Conservation (phyloP, 148 eudicot species). For the Heliosperma pusillum region DNA sequence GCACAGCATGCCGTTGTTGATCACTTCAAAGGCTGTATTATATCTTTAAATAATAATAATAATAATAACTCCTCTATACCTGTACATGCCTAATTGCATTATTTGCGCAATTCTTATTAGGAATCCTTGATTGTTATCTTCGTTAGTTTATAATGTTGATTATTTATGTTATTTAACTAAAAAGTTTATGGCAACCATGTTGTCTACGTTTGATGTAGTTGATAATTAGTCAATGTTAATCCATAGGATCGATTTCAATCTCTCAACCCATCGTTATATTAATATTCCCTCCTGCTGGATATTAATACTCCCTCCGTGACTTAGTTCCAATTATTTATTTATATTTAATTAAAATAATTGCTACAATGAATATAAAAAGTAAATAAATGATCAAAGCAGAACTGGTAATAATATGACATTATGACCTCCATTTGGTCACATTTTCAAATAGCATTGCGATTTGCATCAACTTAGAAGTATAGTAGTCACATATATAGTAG, state of each 20-base stretch:
- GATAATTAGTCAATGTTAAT: not conserved
- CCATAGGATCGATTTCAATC: not conserved
- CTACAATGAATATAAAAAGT: too few relatives aligned
- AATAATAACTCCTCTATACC: constrained; percentile 32
- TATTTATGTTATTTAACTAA: not conserved
- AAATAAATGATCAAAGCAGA: too few relatives aligned
- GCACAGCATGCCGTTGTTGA: constrained; percentile 45
- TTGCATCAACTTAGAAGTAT: too few relatives aligned
- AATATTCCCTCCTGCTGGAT: too few relatives aligned
- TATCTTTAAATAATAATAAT: constrained; percentile 26
- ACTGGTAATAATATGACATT: too few relatives aligned
- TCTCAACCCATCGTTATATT: too few relatives aligned
- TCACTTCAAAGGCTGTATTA: constrained; percentile 67
- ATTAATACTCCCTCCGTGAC: too few relatives aligned
- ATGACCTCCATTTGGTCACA: too few relatives aligned
- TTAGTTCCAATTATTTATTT: too few relatives aligned
- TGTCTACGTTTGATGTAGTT: not conserved
- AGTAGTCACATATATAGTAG: too few relatives aligned
- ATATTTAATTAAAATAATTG: too few relatives aligned
- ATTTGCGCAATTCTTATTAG: not conserved
- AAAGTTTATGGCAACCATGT: not conserved
- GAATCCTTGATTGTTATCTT: not conserved
- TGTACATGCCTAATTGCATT: constrained; percentile 47
- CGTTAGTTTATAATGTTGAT: not conserved
- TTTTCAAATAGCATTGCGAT: too few relatives aligned